Conservation (phyloP, 768 basidiomycete genomes). For the Mycena indigotica region DNA sequence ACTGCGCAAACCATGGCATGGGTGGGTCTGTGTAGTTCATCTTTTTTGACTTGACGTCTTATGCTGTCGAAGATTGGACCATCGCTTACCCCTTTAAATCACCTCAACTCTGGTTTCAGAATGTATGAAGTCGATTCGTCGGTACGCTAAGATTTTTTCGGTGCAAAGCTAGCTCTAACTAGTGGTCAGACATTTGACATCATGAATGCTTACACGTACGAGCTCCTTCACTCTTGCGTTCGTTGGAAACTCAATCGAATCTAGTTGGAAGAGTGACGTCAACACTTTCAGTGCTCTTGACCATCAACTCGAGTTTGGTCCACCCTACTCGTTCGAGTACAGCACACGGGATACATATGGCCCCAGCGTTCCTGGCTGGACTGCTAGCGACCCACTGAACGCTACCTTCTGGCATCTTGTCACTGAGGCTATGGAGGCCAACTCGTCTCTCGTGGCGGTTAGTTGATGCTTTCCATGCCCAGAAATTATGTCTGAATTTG, state of each 20-base stretch:
- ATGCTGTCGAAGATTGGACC: slow-evolving; percentile 69
- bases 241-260: neutral
- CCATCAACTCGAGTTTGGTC: slow-evolving; percentile 55
- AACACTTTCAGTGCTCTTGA: slow-evolving; percentile 60
- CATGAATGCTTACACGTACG: slow-evolving; percentile 76
- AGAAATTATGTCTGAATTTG: neutral
- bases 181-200: slow-evolving; percentile 69
- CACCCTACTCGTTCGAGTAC: slow-evolving; percentile 68
- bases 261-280: slow-evolving; percentile 68
- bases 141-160: slow-evolving; percentile 37
- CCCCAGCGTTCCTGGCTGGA: slow-evolving; percentile 57
- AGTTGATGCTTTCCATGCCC: slow-evolving; percentile 14
- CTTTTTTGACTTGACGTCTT: neutral
- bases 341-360: slow-evolving; percentile 72
- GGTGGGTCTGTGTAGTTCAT: slow-evolving; percentile 27
- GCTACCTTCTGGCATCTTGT: slow-evolving; percentile 85
- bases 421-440: slow-evolving; percentile 67
- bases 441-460: slow-evolving; percentile 62
- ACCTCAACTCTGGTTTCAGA: slow-evolving; percentile 76
- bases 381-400: slow-evolving; percentile 66
- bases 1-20: slow-evolving; percentile 56
- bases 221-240: slow-evolving; percentile 5
- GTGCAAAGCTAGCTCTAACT: neutral
- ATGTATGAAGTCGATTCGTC: slow-evolving; percentile 72
- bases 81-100: slow-evolving; percentile 68